Evolutionary conservation across 208 protist species (phyloP).

Genomic region (Wallacemonas rigidus): DNA sequence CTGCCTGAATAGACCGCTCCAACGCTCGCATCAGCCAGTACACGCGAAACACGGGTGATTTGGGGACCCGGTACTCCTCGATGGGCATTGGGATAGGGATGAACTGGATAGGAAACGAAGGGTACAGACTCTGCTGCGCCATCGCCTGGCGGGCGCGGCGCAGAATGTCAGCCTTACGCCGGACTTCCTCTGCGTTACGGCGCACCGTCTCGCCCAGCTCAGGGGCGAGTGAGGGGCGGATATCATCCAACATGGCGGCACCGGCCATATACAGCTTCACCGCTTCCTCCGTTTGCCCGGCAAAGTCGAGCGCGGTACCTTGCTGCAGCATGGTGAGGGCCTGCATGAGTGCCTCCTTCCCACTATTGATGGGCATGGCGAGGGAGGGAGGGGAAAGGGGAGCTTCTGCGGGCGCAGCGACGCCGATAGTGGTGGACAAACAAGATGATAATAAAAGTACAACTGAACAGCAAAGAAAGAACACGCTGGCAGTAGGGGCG

Average conservation of each 20-base stretch:
- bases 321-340: conserved; percentile 76
- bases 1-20: conserved; percentile 69
- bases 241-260: conserved; percentile 46
- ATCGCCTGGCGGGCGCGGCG: conserved; percentile 37
- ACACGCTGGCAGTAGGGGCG: no score
- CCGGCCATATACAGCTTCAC: conserved; percentile 72
- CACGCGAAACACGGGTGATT: conserved; percentile 47
- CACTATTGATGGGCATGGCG: conserved; percentile 32
- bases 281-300: conserved; percentile 53
- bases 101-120: conserved; percentile 66
- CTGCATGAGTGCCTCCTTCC: conserved; percentile 57
- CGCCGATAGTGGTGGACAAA: no score
- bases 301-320: conserved; percentile 61
- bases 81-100: conserved; percentile 49
- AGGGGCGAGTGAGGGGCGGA: conserved; percentile 42
- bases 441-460: no score
- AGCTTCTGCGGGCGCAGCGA: no score
- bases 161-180: conserved; percentile 62
- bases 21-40: conserved; percentile 83
- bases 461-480: no score
- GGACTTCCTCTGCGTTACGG: conserved; percentile 60
- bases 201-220: conserved; percentile 54
- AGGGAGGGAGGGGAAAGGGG: not conserved
- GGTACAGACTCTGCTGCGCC: conserved; percentile 55
- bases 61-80: conserved; percentile 66